phyloP scores from a whole-genome alignment of 768 basidiomycete species.

The Podaxis mareebaensis region DNA sequence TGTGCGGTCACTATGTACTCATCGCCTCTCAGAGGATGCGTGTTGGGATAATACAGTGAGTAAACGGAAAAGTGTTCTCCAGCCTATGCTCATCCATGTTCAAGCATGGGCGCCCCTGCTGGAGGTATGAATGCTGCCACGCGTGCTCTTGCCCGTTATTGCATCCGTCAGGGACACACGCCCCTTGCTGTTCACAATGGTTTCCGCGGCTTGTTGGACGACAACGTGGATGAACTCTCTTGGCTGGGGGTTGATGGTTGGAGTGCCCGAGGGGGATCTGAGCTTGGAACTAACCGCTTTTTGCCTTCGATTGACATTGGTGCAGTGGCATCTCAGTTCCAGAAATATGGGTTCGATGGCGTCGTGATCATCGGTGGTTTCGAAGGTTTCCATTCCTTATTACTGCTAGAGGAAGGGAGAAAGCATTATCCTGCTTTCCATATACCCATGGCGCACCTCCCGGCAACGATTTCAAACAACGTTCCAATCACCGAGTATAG shows the following conservation, averaged over 20 bases:
- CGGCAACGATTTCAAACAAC: conserved; percentile 97
- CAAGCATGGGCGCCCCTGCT: conserved; percentile 92
- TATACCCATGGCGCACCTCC: conserved; percentile 94
- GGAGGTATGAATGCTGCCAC: conserved; percentile 99
- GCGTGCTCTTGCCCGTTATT: conserved; percentile 91
- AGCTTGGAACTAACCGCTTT: conserved; percentile 94
- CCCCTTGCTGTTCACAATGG: conserved; percentile 95
- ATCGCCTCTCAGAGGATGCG: conserved; percentile 60
- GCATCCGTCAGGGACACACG: conserved; percentile 87
- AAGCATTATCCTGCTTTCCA: conserved; percentile 88
- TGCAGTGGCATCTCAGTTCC: conserved; percentile 87
- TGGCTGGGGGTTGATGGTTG: conserved; percentile 98
- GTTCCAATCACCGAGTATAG: conserved; percentile 97
- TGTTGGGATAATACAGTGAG: conserved; percentile 83
- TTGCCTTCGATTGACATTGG: conserved; percentile 88
- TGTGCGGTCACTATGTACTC: conserved; percentile 10
- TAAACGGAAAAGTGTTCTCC: conserved; percentile 4
- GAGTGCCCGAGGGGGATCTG: conserved; percentile 95
- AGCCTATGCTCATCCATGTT: conserved; percentile 2
- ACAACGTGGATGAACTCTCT: conserved; percentile 79
- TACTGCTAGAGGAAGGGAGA: conserved; percentile 78
- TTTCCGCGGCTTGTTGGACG: conserved; percentile 92
- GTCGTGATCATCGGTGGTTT: conserved; percentile 94
- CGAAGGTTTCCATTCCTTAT: conserved; percentile 84
- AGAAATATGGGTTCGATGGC: conserved; percentile 76